These are phyloP conservation scores for Colletotrichum gigasporum DNA, from an alignment of 2,329 filamentous ascomycete genomes.

Conservation along the genomic window DNA sequence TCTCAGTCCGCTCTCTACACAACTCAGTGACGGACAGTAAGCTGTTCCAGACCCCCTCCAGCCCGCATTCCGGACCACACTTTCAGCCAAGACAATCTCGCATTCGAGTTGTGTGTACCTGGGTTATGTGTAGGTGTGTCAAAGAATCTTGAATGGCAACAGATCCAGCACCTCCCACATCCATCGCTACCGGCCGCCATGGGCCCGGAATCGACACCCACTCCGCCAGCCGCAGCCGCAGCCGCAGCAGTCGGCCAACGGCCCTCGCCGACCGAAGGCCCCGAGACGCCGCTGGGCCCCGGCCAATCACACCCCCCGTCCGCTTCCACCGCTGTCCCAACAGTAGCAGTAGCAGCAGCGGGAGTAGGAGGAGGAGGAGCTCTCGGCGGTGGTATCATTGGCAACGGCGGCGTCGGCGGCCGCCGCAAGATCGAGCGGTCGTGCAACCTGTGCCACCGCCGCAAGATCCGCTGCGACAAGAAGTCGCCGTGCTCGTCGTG, in stretches of 20 bases:
- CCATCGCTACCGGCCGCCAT: neutral
- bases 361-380: neutral
- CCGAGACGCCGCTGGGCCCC: neutral
- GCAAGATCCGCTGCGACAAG: conserved; percentile 44
- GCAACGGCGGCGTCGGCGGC: neutral
- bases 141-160: neutral
- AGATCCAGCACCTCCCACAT: neutral
- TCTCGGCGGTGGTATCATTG: too few species aligned
- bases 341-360: neutral
- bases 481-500: conserved; percentile 40
- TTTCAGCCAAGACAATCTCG: too few species aligned
- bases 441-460: conserved; percentile 41
- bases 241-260: too few species aligned
- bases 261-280: neutral
- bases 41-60: neutral
- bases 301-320: neutral
- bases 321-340: neutral
- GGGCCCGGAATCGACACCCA: neutral
- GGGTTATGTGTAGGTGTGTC: neutral
- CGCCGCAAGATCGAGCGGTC: conserved; percentile 37
- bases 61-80: neutral
- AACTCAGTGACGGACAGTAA: neutral
- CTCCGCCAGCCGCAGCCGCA: neutral
- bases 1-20: neutral
- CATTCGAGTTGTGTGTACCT: too few species aligned